Evolutionary conservation across 1,284 basidiomycete genomes (phyloP), one percentile per base, ranked within the genome.

Genomic region (Polyporus tsugae): DNA sequence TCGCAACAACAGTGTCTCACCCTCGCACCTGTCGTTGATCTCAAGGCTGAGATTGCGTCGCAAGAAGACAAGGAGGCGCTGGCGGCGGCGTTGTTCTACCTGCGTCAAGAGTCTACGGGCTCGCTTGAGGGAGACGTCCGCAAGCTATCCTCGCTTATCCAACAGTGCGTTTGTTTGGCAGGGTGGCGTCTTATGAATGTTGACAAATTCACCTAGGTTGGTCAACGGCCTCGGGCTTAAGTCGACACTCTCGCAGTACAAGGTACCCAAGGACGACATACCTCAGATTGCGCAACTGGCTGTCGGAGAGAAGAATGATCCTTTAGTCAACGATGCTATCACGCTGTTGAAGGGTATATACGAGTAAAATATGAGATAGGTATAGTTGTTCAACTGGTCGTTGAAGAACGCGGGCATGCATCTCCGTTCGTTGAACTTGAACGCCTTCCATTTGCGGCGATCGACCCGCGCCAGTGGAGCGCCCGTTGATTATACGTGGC

Each of bases 1-100:
- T 15, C 46, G 7, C 15, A 22, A 29, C 71, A 91, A 29, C 71
- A 91, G 91, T 95, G 94, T 78, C 81, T 95, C 62, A 95, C 94
- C 1, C 86, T 95, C 38, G 84, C 89, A 0, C 84, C 90, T 0
- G 87, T 88, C 39, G 86, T 94, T 25, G 80, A 78, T 1, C 79
- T 92, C 35, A 85, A 91, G 77, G 84, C 89, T 0, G 82, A 86
- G 67, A 76, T 84, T 33, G 87, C 85, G 1, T 85, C 86, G 1
- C 76, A 83, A 38, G 85, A 87, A 64, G 85, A 92, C 74, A 91
- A 91, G 76, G 82, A 86, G 66, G 81, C 80, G 68, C 83, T 92
- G 2, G 85, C 90, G 2, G 80, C 81, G 41, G 80, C 86, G 0
- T 78, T 92, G 35, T 87, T 86, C 74, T 85, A 91, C 75, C 80